Base-by-base conservation (phyloP, 108 stramenopile genomes). In the Chaetoceros tenuissimus region DNA sequence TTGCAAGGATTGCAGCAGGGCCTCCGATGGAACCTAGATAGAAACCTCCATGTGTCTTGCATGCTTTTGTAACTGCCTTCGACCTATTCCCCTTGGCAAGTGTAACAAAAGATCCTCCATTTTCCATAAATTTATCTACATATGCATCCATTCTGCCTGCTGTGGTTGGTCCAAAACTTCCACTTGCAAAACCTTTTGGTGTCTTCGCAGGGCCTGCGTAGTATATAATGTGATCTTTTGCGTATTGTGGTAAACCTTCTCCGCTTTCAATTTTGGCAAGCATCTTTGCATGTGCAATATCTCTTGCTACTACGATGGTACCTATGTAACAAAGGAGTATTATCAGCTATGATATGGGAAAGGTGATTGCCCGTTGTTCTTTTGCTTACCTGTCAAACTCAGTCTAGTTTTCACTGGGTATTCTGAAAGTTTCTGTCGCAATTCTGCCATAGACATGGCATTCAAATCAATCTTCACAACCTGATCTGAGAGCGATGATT, bases 81-180 rank as follows among this genome's bases (percentile, higher is more conserved):
- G 85, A 85, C 31, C 94, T 80, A 75, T 95, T 95, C 3, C 96
- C 96, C 63, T 97, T 97, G 49, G 96, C 96, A 24, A 97, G 73
- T 30, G 94, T 91, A 45, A 97, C 73, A 62, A 94, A 94, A 18
- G 77, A 80, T 28, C 96, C 96, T 25, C 96, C 96, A 52, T 87
- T 55, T 54, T 79, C 67, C 96, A 95, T 95, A 57, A 97, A 97
- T 46, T 64, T 78, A 59, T 85, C 90, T 43, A 95, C 94, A 62
- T 97, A 97, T 1, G 85, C 77, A 80, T 97, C 96, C 96, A 97
- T 97, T 46, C 96, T 69, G n/a, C 96, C 96, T 10, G 96, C 96
- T 5, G 96, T 94, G n/a, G 95, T 97, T 1, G 95, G 96, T 3
- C 96, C 95, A 60, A 96, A 97, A 19, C 79, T 82, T 22, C 96